Evolutionary conservation across 1,139 yeast genomes (phyloP).

Genomic region (Kluyveromyces sp.): DNA sequence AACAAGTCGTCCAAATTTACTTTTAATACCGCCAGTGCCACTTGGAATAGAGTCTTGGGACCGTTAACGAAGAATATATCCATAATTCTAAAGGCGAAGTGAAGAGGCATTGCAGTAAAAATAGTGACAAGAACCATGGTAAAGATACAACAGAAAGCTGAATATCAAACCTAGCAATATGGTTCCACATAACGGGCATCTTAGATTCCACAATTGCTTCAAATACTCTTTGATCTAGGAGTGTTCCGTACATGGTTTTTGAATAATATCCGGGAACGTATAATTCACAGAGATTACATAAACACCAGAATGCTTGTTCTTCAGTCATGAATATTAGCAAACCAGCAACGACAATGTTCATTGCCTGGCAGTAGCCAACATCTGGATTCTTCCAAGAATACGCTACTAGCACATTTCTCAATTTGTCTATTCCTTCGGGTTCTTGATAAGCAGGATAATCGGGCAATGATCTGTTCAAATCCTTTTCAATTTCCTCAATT

Average conservation of each 20-base stretch:
- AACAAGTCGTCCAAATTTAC: slow-evolving; percentile 80
- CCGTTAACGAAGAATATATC: slow-evolving; percentile 92
- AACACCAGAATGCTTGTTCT: slow-evolving; percentile 95
- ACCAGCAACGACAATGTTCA: slow-evolving; percentile 97
- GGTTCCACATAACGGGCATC: slow-evolving; percentile 84
- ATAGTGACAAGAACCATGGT: slow-evolving; percentile 93
- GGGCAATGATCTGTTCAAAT: slow-evolving; percentile 86
- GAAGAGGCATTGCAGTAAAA: slow-evolving; percentile 92
- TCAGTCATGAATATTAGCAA: slow-evolving; percentile 88
- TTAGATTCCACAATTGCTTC: slow-evolving; percentile 85
- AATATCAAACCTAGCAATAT: slow-evolving; percentile 69
- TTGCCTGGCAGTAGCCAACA: slow-evolving; percentile 97
- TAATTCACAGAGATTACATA: slow-evolving; percentile 73
- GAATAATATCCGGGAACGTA: slow-evolving; percentile 95
- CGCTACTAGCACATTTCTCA: slow-evolving; percentile 83
- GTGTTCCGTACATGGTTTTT: slow-evolving; percentile 94
- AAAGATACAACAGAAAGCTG: slow-evolving; percentile 91
- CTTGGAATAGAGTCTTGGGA: slow-evolving; percentile 81
- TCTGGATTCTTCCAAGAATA: slow-evolving; percentile 97
- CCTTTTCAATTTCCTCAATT: slow-evolving; percentile 94
- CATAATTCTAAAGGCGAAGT: slow-evolving; percentile 83
- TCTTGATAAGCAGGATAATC: slow-evolving; percentile 92
- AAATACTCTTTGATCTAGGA: slow-evolving; percentile 87
- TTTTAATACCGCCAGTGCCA: slow-evolving; percentile 80
- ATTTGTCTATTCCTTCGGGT: slow-evolving; percentile 73